phyloP scores from a whole-genome alignment of 2,329 filamentous ascomycete species.

The Aureobasidium leucospermi region DNA sequence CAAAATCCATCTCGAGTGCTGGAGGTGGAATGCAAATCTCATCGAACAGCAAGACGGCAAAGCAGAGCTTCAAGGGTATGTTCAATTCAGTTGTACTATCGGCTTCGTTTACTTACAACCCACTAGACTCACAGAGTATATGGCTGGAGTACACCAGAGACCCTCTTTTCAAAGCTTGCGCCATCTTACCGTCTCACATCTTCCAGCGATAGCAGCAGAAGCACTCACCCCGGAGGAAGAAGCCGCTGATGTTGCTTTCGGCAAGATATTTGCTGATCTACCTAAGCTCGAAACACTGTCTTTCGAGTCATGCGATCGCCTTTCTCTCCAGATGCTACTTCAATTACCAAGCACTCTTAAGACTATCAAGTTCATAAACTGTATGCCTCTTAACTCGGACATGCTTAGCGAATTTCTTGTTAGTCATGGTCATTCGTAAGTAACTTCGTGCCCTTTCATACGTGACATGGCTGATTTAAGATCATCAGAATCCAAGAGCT shows the following conservation, averaged over 20 bases:
- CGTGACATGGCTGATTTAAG: not conserved
- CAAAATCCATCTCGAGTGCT: slow-evolving; percentile 40
- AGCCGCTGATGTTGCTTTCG: slow-evolving; percentile 14
- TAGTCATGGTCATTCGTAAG: slow-evolving; percentile 49
- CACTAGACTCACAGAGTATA: not conserved
- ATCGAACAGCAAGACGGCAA: slow-evolving; percentile 3
- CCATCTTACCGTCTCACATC: slow-evolving; percentile 16
- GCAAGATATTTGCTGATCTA: slow-evolving; percentile 35
- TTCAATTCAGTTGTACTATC: slow-evolving; percentile 16
- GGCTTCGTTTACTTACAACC: not conserved
- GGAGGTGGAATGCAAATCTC: slow-evolving; percentile 44
- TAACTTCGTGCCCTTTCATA: not conserved
- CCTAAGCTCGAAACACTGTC: slow-evolving; percentile 59
- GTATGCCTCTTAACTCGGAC: slow-evolving; percentile 63
- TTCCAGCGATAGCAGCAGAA: not conserved
- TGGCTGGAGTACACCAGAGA: slow-evolving; percentile 5
- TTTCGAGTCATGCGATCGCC: slow-evolving; percentile 67
- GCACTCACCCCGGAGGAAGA: slow-evolving; percentile 10
- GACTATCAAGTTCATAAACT: slow-evolving; percentile 69
- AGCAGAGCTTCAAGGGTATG: slow-evolving; percentile 33
- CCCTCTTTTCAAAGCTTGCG: slow-evolving; percentile 15
- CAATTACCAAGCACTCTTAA: slow-evolving; percentile 59
- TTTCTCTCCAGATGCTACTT: slow-evolving; percentile 61
- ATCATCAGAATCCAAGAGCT: slow-evolving; percentile 55
- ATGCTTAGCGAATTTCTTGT: slow-evolving; percentile 59